phyloP scores from a whole-genome alignment of 1,139 yeast species.

The Blastobotrys proliferans region DNA sequence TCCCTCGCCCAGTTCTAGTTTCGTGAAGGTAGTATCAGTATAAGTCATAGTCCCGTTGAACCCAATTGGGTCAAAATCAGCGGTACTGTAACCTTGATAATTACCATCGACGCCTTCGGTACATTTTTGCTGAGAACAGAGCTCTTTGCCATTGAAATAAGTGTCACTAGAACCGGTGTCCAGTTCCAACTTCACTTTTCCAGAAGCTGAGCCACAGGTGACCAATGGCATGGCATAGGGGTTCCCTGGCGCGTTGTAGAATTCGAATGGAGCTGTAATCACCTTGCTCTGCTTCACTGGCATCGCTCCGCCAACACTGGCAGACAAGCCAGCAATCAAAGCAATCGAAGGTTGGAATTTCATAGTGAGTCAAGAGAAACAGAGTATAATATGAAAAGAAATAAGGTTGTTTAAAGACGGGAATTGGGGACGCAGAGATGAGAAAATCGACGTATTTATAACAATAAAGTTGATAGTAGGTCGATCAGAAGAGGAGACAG shows the following conservation, averaged over 20 bases:
- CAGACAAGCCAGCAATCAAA: background rate
- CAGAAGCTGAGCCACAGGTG: background rate
- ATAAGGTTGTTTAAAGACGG: too few relatives aligned
- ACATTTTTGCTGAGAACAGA: background rate
- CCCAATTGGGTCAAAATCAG: background rate
- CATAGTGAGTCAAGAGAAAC: background rate
- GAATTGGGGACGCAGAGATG: too few relatives aligned
- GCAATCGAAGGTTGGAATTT: background rate
- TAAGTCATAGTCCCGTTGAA: background rate
- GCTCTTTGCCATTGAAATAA: background rate
- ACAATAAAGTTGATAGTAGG: too few relatives aligned
- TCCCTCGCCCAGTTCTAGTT: background rate
- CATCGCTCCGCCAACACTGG: background rate
- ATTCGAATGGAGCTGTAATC: too few relatives aligned
- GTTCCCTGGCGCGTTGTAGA: background rate
- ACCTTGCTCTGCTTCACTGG: too few relatives aligned
- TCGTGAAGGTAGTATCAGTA: background rate
- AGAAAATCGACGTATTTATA: too few relatives aligned
- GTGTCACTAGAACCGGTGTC: conserved; percentile 10
- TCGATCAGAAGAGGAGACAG: too few relatives aligned
- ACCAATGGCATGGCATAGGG: background rate
- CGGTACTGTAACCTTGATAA: conserved; percentile 2
- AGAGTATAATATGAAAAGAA: too few relatives aligned
- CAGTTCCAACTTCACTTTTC: background rate
- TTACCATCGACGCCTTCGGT: conserved; percentile 4